Evolutionary conservation across 1,139 yeast species (phyloP).

Genomic region (Debaryomyces subglobosus): DNA sequence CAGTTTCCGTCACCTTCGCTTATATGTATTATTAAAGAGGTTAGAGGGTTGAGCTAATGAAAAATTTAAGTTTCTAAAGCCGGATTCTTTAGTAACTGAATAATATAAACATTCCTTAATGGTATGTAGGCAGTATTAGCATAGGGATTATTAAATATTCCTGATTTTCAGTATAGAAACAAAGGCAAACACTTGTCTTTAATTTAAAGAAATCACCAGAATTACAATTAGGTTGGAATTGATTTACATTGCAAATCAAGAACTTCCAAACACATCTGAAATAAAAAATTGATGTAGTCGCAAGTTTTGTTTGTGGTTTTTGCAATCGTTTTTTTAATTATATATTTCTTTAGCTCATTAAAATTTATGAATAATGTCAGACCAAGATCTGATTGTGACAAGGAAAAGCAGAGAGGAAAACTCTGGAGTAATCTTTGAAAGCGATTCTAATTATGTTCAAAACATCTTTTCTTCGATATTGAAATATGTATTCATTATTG

Average conservation of each 20-base stretch:
- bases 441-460: not conserved
- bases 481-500: conserved; percentile 3
- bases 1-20: too few species aligned
- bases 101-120: too few species aligned
- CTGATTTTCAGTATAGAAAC: too few species aligned
- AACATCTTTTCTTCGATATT: not conserved
- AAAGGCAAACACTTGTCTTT: too few species aligned
- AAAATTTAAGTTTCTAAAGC: too few species aligned
- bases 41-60: too few species aligned
- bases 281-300: not conserved
- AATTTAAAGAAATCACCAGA: not conserved
- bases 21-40: too few species aligned
- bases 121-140: too few species aligned
- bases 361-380: not conserved
- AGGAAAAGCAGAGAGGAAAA: not conserved
- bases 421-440: not conserved
- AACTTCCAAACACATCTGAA: conserved; percentile 1
- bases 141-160: too few species aligned
- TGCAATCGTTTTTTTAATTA: not conserved
- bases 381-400: not conserved
- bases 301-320: conserved; percentile 7
- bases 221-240: not conserved
- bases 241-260: not conserved
- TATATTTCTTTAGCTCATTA: not conserved
- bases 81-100: too few species aligned